Conservation (phyloP, 2,329 filamentous ascomycete species). For the Colletotrichum melonis region DNA sequence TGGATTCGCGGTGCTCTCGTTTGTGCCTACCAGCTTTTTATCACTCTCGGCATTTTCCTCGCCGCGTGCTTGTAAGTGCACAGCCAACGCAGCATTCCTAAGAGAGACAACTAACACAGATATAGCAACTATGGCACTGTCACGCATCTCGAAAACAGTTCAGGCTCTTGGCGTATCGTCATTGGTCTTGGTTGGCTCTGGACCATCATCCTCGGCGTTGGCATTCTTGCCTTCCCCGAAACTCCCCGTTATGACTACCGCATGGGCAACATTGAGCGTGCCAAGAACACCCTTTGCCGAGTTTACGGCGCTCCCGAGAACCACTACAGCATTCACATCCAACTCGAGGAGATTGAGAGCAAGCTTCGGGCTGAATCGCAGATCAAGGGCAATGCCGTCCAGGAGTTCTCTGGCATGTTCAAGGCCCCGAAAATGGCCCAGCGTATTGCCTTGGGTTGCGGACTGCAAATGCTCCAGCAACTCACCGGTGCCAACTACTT, state of each 20-base stretch:
- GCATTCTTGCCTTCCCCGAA: constrained; percentile 63
- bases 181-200: constrained; percentile 65
- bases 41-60: constrained; percentile 75
- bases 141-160: constrained; percentile 53
- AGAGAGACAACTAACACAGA: not conserved
- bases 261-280: constrained; percentile 57
- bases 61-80: constrained; percentile 58
- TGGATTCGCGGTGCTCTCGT: constrained; percentile 75
- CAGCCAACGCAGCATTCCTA: not conserved
- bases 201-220: constrained; percentile 58
- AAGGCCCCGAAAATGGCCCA: constrained; percentile 73
- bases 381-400: constrained; percentile 52
- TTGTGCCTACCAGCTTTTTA: constrained; percentile 76
- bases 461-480: constrained; percentile 72
- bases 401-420: constrained; percentile 69
- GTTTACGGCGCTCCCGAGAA: constrained; percentile 58
- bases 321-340: constrained; percentile 57
- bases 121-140: constrained; percentile 65
- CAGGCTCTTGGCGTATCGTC: constrained; percentile 71
- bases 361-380: constrained; percentile 62
- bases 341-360: constrained; percentile 64
- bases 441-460: constrained; percentile 69
- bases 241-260: constrained; percentile 64
- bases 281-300: constrained; percentile 58
- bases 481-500: constrained; percentile 71